Evolutionary conservation across 2,329 filamentous ascomycete genomes (phyloP), one percentile per base, ranked within the genome.

Genomic region (Colletotrichum cuscutae): DNA sequence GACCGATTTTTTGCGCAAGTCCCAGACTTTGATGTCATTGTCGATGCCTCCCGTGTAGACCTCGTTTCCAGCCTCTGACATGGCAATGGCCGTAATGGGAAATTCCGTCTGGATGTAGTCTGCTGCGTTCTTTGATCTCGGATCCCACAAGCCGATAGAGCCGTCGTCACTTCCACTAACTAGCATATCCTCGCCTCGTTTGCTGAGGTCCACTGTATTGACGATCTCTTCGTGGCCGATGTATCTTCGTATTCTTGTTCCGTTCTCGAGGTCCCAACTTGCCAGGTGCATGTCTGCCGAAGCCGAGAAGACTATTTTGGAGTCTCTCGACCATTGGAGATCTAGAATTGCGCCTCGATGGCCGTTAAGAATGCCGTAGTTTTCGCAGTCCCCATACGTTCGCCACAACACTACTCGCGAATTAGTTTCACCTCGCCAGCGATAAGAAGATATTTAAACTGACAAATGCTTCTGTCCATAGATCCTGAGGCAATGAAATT

Each of bases 11-110:
- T 98, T 98, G 76, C 97, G 91, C 79, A 98, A 85, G 82, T 99
- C 97, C 96, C 97, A 99, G 24, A 97, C 95, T 78, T 95, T 95
- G 81, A 99, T 97, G 77, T 97, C 95, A 80, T 98, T 98, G 84
- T 98, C 97, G 77, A 99, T 98, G 26, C 95, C 94, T 59, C 96
- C 96, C 7, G 94, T 93, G 82, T 97, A 99, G 30, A 99, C 90
- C 84, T 98, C 97, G 81, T 98, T 98, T 22, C 97, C 97, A 1
- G 96, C 95, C 81, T 98, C 95, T 0, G 95, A 93, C n/a, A 98
- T 87, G 19, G 95, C 94, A 6, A 98, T 91, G 0, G 96, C 94
- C 2, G 97, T 98, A 69, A 99, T 91, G 1, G 97, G 97, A 73
- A 97, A 97, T 74, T 97, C 93, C 0, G 95, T 98, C 80, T 96